A percentile compares a stretch with the other conserved stretches of the same genome.
These are phyloP conservation scores for Glaciozyma martinii DNA, from an alignment of 768 basidiomycete genomes.

Conservation along the genomic window DNA sequence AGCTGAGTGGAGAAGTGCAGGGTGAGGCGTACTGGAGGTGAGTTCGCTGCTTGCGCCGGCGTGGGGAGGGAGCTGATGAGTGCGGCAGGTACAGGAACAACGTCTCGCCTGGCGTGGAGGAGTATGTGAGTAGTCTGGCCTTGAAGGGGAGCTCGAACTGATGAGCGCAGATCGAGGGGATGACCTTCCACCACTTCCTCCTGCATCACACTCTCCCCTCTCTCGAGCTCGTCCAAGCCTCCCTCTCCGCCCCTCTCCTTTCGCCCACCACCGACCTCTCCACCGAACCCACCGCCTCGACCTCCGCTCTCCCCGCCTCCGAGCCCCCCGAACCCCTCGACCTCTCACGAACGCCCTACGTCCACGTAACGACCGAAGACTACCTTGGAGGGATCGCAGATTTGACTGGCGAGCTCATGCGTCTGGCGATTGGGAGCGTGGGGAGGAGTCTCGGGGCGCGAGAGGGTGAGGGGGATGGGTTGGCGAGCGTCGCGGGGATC, in stretches of 20 bases:
- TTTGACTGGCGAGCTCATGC: conserved; percentile 94
- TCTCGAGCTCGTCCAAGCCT: conserved; percentile 19
- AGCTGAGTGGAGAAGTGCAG: conserved; percentile 53
- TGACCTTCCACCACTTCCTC: conserved; percentile 39
- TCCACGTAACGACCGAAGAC: conserved; percentile 48
- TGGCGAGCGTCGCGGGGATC: conserved; percentile 38
- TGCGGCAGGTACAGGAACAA: conserved; percentile 33
- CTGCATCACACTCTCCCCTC: conserved; percentile 21
- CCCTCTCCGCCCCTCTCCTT: conserved; percentile 9
- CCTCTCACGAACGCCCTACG: conserved; percentile 12
- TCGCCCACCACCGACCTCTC: neutral
- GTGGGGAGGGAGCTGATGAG: conserved; percentile 31
- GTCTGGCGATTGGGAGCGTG: conserved; percentile 79
- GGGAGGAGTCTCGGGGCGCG: neutral
- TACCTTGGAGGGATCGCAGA: conserved; percentile 89
- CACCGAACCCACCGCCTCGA: neutral
- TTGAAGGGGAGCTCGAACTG: neutral
- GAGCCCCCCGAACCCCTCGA: too few species aligned
- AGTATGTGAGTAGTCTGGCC: conserved; percentile 49
- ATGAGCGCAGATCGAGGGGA: conserved; percentile 58
- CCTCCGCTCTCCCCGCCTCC: neutral
- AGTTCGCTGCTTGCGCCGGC: neutral
- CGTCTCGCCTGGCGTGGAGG: conserved; percentile 60
- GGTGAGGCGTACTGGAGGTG: conserved; percentile 70
- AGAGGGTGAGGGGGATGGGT: conserved; percentile 34